phyloP scores from a whole-genome alignment of 2,329 filamentous ascomycete genomes.

The Penicillium janthinellum region DNA sequence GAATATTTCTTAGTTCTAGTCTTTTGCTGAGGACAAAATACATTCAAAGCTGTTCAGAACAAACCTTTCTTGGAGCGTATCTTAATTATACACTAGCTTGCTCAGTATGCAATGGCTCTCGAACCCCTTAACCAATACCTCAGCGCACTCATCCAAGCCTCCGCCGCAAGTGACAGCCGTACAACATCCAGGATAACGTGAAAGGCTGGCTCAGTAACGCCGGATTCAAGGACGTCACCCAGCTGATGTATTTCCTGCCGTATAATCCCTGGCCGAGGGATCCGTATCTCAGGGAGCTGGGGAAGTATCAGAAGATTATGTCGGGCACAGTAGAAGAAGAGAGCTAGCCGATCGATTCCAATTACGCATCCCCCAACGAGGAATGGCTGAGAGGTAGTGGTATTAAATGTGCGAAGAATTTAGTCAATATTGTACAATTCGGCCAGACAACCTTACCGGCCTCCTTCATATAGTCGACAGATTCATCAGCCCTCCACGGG shows the following conservation, averaged over 20 bases:
- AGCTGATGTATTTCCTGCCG: too few relatives aligned
- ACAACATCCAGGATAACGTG: too few relatives aligned
- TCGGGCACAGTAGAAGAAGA: too few relatives aligned
- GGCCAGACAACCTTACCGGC: slow-evolving; percentile 32
- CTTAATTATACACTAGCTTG: background rate
- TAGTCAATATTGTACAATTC: background rate
- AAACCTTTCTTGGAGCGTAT: background rate
- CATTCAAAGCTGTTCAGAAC: slow-evolving; percentile 26
- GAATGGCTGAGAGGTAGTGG: background rate
- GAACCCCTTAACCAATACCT: too few relatives aligned
- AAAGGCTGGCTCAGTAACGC: too few relatives aligned
- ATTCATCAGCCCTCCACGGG: slow-evolving; percentile 37
- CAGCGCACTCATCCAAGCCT: too few relatives aligned
- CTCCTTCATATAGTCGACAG: slow-evolving; percentile 28
- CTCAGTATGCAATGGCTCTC: background rate
- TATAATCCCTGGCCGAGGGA: too few relatives aligned
- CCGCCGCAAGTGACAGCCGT: too few relatives aligned
- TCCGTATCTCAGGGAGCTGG: too few relatives aligned
- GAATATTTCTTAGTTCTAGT: slow-evolving; percentile 30
- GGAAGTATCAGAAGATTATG: too few relatives aligned
- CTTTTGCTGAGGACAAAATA: slow-evolving; percentile 31
- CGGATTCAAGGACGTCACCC: too few relatives aligned
- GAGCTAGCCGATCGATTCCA: too few relatives aligned
- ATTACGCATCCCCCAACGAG: background rate
- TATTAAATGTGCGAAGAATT: background rate